These are phyloP conservation scores for Zygosaccharomyces bisporus DNA, from an alignment of 805 yeast species.

Conservation along the genomic window DNA sequence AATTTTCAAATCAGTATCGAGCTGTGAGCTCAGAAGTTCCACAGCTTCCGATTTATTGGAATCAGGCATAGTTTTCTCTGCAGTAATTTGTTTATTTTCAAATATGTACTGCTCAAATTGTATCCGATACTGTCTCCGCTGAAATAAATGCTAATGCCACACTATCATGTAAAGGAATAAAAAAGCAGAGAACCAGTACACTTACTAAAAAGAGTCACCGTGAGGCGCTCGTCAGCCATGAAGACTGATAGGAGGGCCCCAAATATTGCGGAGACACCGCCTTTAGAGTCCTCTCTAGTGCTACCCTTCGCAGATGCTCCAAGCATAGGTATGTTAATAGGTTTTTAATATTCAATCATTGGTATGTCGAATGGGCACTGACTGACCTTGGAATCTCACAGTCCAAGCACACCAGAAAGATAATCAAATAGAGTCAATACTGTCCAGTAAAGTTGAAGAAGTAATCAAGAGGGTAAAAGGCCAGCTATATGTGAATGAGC, in stretches of 20 bases:
- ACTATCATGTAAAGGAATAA: too few relatives aligned
- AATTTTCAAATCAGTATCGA: constrained; percentile 17
- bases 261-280: not conserved
- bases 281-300: not conserved
- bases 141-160: not conserved
- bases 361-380: not conserved
- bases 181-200: too few relatives aligned
- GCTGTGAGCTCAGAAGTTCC: constrained; percentile 17
- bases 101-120: not conserved
- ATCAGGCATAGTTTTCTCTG: not conserved
- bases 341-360: not conserved
- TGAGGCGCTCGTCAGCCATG: not conserved
- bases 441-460: constrained; percentile 54
- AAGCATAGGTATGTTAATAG: constrained; percentile 57
- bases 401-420: constrained; percentile 93
- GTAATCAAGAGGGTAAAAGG: constrained; percentile 52
- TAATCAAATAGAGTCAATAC: constrained; percentile 56
- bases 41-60: constrained; percentile 7
- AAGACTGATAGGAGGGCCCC: not conserved
- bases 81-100: not conserved
- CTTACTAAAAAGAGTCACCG: not conserved
- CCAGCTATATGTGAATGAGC: constrained; percentile 59
- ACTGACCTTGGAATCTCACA: constrained; percentile 13
- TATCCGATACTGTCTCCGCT: not conserved
- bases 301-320: constrained; percentile 83